Conservation (phyloP, 1,284 basidiomycete genomes). For the Puccinia horiana region DNA sequence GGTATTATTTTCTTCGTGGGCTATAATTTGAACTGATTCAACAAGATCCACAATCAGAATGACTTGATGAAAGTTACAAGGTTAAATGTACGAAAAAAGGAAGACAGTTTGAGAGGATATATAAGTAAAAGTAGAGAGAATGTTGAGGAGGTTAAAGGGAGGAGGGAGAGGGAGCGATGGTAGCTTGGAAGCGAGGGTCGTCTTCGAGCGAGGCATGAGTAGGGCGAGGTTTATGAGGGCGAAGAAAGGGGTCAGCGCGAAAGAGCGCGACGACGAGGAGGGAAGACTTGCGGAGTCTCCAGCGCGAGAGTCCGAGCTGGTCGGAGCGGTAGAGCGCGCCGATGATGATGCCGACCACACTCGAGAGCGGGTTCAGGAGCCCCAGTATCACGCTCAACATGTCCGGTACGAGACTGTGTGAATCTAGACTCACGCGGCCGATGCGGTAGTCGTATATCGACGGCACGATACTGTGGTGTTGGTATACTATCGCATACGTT, state of each 20-base stretch:
- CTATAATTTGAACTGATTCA: too few species aligned
- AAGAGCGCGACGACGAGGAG: too few species aligned
- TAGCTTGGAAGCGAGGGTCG: slow-evolving; percentile 31
- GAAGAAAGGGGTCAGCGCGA: not conserved
- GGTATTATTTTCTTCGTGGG: too few species aligned
- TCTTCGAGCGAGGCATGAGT: slow-evolving; percentile 33
- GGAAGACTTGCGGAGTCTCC: slow-evolving; percentile 8
- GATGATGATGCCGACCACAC: slow-evolving; percentile 8
- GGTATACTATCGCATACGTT: slow-evolving; percentile 42
- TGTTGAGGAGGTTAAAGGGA: not conserved
- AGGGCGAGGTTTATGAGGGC: slow-evolving; percentile 4
- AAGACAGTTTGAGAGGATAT: not conserved
- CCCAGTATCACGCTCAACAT: slow-evolving; percentile 2
- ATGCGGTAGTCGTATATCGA: slow-evolving; percentile 34
- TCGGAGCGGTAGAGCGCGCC: slow-evolving; percentile 2
- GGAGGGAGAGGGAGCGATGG: slow-evolving; percentile 7
- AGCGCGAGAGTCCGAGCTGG: slow-evolving; percentile 9
- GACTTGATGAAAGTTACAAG: not conserved
- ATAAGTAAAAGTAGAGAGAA: not conserved
- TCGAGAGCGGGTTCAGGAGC: slow-evolving; percentile 28
- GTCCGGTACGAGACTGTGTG: slow-evolving; percentile 30
- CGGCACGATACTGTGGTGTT: slow-evolving; percentile 26
- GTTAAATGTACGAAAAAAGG: too few species aligned
- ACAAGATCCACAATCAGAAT: too few species aligned
- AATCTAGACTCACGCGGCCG: slow-evolving; percentile 1